These are phyloP conservation scores for Phytophthora tentaculata DNA, from an alignment of 352 stramenopile genomes.

Conservation along the genomic window DNA sequence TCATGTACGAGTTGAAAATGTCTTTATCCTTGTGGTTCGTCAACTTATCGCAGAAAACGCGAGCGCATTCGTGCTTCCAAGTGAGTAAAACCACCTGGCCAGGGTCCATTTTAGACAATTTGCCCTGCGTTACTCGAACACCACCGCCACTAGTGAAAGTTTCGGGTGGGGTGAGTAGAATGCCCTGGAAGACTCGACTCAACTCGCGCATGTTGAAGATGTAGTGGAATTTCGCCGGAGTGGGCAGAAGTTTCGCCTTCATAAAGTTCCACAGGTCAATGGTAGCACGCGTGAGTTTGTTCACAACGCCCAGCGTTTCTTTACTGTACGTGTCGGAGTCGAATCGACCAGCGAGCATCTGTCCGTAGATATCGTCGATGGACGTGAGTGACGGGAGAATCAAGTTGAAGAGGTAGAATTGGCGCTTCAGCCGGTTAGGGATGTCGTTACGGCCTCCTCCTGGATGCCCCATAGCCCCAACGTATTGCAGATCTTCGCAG, in stretches of 20 bases:
- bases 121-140: conserved; percentile 83
- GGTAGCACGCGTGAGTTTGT: conserved; percentile 95
- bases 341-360: conserved; percentile 97
- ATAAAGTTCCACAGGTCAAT: conserved; percentile 98
- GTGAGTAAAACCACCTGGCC: conserved; percentile 93
- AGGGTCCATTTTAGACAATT: conserved; percentile 90
- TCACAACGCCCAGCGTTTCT: conserved; percentile 86
- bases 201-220: conserved; percentile 99
- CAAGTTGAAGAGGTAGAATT: conserved; percentile 99
- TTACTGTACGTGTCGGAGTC: conserved; percentile 87
- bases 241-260: conserved; percentile 97
- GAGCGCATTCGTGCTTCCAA: conserved; percentile 98
- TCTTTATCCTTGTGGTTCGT: conserved; percentile 98
- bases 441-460: conserved; percentile 98
- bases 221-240: conserved; percentile 99
- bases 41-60: conserved; percentile 98
- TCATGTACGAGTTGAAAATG: conserved; percentile 93
- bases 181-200: conserved; percentile 97
- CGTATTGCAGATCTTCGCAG: conserved; percentile 97
- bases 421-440: conserved; percentile 98
- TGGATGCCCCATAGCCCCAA: conserved; percentile 98
- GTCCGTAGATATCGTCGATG: conserved; percentile 99
- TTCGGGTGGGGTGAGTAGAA: conserved; percentile 95
- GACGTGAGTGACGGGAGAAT: conserved; percentile 97
- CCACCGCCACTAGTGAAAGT: conserved; percentile 93